Evolutionary conservation across 225 moss, liverwort and hornwort genomes (phyloP).

Genomic region (Climacium dendroides): DNA sequence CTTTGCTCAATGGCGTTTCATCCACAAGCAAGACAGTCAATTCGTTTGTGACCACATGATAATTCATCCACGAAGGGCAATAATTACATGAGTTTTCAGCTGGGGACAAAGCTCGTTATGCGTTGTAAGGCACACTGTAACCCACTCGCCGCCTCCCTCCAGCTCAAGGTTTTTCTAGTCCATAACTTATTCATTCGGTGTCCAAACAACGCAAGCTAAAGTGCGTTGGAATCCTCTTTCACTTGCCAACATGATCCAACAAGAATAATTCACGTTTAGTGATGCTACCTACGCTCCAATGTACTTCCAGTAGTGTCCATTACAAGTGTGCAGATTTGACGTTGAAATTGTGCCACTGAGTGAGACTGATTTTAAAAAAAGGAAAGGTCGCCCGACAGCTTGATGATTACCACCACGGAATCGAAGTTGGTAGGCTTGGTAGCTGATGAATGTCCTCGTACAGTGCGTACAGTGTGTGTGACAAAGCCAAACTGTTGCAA

Average conservation of each 20-base stretch:
- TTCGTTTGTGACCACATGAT: too few relatives aligned
- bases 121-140: too few relatives aligned
- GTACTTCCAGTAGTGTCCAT: neutral
- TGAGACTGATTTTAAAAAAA: neutral
- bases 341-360: neutral
- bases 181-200: neutral
- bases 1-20: too few relatives aligned
- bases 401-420: neutral
- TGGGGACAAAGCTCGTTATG: too few relatives aligned
- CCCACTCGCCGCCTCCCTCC: too few relatives aligned
- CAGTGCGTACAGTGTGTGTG: too few relatives aligned
- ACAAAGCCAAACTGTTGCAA: neutral
- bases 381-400: neutral
- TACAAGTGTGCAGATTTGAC: neutral
- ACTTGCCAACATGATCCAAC: neutral
- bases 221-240: neutral
- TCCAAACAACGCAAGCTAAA: neutral
- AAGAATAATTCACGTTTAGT: rapidly evolving
- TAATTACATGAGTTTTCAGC: too few relatives aligned
- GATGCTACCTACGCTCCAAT: rapidly evolving
- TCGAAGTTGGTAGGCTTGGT: neutral
- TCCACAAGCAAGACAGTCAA: too few relatives aligned
- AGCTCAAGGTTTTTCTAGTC: too few relatives aligned
- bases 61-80: too few relatives aligned
- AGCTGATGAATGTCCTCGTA: neutral